Percentiles rank a stretch among this genome's conserved stretches.
Evolutionary conservation across 495 filamentous ascomycete genomes (phyloP).

Genomic region (Chlorociboria aeruginascens): DNA sequence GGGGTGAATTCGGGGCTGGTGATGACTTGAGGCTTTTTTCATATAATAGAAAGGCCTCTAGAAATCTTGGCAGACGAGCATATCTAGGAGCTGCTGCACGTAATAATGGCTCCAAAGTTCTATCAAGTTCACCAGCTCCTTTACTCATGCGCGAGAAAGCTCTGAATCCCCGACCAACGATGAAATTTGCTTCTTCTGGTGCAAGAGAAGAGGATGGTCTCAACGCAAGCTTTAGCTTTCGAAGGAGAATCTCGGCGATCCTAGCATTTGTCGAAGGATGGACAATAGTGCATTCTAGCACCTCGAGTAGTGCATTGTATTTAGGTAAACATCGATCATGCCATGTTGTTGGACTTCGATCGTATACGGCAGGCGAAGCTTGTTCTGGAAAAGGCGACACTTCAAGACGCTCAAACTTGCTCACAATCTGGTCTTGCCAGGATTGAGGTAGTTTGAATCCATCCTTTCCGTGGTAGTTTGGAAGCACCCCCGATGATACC

Average conservation of each 20-base stretch:
- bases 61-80: conserved; percentile 48
- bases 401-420: conserved; percentile 45
- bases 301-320: conserved; percentile 38
- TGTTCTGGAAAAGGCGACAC: conserved; percentile 44
- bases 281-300: conserved; percentile 34
- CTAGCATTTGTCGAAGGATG: conserved; percentile 41
- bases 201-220: conserved; percentile 39
- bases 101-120: conserved; percentile 42
- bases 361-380: conserved; percentile 19
- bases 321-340: conserved; percentile 41
- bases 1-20: conserved; percentile 5
- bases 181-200: conserved; percentile 45
- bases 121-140: conserved; percentile 35
- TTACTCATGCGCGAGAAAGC: conserved; percentile 40
- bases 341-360: conserved; percentile 33
- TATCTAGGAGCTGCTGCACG: conserved; percentile 48
- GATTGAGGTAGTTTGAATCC: conserved; percentile 48
- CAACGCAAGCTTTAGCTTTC: conserved; percentile 44
- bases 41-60: conserved; percentile 53
- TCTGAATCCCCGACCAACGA: conserved; percentile 42
- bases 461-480: conserved; percentile 34
- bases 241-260: conserved; percentile 41
- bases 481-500: conserved; percentile 38
- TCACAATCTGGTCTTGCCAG: conserved; percentile 58
- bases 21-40: conserved; percentile 34